A percentile compares a stretch with the other conserved stretches of the same genome.
Conservation (phyloP, 1,284 basidiomycete species). For the Tylopilus sp. region DNA sequence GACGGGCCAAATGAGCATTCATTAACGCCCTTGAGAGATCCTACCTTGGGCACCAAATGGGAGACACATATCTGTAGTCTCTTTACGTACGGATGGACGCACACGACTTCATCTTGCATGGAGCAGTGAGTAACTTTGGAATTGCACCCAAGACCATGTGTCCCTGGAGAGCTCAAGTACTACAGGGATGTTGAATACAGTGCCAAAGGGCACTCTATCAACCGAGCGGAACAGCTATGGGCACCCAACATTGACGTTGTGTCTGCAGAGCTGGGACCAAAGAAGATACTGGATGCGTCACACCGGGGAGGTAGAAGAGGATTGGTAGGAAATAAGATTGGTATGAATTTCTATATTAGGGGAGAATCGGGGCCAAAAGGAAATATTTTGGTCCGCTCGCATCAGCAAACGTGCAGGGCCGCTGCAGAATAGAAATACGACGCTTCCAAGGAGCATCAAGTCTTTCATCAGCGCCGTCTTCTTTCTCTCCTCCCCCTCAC, state of each 20-base stretch:
- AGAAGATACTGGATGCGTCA: not conserved
- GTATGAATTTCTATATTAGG: constrained; percentile 13
- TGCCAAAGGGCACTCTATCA: too few relatives aligned
- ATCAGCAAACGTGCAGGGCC: constrained; percentile 37
- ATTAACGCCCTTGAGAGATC: too few relatives aligned
- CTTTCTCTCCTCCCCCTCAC: constrained; percentile 40
- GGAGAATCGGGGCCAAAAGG: constrained; percentile 28
- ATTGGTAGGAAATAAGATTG: constrained; percentile 26
- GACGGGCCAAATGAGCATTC: too few relatives aligned
- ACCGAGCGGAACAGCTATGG: too few relatives aligned
- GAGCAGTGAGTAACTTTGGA: too few relatives aligned
- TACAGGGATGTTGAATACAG: too few relatives aligned
- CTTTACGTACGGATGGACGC: constrained; percentile 28
- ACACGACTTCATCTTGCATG: not conserved
- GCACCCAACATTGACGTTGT: too few relatives aligned
- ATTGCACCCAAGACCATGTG: too few relatives aligned
- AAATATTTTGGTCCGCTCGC: constrained; percentile 21
- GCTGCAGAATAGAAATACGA: constrained; percentile 47
- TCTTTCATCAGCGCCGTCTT: constrained; percentile 45
- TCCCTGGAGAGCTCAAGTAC: too few relatives aligned
- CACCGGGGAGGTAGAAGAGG: constrained; percentile 5
- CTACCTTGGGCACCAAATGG: too few relatives aligned
- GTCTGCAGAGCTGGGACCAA: too few relatives aligned
- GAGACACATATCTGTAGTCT: not conserved
- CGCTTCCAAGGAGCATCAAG: constrained; percentile 41